A percentile compares a stretch with the other conserved stretches of the same genome.
Evolutionary conservation across 805 yeast species (phyloP).

Genomic region (Yamadazyma takamatsuzukensis): DNA sequence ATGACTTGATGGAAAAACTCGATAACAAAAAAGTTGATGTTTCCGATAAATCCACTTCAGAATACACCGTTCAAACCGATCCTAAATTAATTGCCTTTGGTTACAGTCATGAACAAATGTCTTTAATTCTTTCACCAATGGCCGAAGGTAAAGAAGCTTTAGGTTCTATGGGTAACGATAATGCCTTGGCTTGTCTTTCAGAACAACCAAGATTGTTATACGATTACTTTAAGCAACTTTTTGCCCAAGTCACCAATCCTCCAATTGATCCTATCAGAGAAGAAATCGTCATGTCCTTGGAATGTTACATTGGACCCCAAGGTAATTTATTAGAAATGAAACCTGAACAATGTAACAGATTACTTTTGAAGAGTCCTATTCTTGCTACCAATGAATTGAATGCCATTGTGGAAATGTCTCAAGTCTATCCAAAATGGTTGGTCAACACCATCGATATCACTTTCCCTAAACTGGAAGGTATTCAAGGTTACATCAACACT

Average conservation of each 20-base stretch:
- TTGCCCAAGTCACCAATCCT: slow-evolving; percentile 98
- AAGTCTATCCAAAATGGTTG: slow-evolving; percentile 84
- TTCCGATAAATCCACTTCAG: slow-evolving; percentile 16
- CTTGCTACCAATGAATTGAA: slow-evolving; percentile 67
- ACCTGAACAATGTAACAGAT: slow-evolving; percentile 86
- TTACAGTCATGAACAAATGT: slow-evolving; percentile 90
- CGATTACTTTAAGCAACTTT: slow-evolving; percentile 92
- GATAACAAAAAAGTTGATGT: slow-evolving; percentile 31
- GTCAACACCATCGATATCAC: slow-evolving; percentile 83
- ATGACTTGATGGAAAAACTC: slow-evolving; percentile 66
- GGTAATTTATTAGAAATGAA: slow-evolving; percentile 93
- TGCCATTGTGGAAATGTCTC: slow-evolving; percentile 69
- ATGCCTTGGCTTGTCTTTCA: slow-evolving; percentile 90
- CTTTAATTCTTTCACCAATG: slow-evolving; percentile 87
- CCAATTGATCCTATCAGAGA: slow-evolving; percentile 98
- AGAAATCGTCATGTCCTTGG: slow-evolving; percentile 93
- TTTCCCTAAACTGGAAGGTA: slow-evolving; percentile 77
- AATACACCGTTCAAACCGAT: slow-evolving; percentile 64
- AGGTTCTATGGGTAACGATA: slow-evolving; percentile 98
- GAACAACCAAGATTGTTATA: slow-evolving; percentile 87
- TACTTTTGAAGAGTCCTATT: slow-evolving; percentile 79
- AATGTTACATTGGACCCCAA: slow-evolving; percentile 98
- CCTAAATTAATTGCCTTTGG: slow-evolving; percentile 85
- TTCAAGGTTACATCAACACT: slow-evolving; percentile 79
- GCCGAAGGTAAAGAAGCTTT: slow-evolving; percentile 93